Base-by-base conservation (phyloP, 805 yeast species). In the Lachancea thermotolerans region DNA sequence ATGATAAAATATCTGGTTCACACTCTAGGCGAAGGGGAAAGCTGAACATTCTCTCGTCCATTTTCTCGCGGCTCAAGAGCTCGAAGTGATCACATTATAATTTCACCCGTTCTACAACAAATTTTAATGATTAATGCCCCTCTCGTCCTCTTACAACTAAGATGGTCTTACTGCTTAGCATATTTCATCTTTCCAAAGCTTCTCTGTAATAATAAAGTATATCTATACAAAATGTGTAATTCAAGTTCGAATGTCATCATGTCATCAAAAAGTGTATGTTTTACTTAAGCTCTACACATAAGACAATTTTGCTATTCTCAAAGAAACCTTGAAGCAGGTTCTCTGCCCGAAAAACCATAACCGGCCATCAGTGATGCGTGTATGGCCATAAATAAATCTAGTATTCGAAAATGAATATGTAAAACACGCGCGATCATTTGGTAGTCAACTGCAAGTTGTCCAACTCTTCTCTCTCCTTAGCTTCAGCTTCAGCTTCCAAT, bases 401-500 rank as follows among this genome's bases (percentile, higher is more conserved):
- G 25, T 30, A 9, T 30, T 30, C 33, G 8, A 14, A 36, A 36
- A 21, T 16, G 39, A 36, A 36, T 29, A 38, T 29, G 35, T 38
- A 16, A 15, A 27, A n/a, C 14, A 10, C 28, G 10, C 14, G 21
- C 2, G 14, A 16, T n/a, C 36, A 40, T 44, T 48, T 55, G 51
- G 52, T 55, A 49, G 50, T 44, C 47, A 73, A 69, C 46, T 59
- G 71, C 56, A 87, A 74, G 76, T 86, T 84, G 76, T 93, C 95
- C 63, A 93, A 80, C 63, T 83, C 93, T 51, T 76, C 81, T 72
- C 83, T 88, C 75, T 93, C 99, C 53, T 77, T 74, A 41, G 81
- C 83, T 69, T 87, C 97, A 59, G 86, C 87, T 74, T 93, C 98
- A 50, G 91, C 95, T 75, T 93, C 97, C 62, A 90, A 77, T 51